A percentile compares a stretch with the other conserved stretches of the same genome.
These are phyloP conservation scores for Tylopilus sp. DNA, from an alignment of 1,284 basidiomycete species.

Conservation along the genomic window DNA sequence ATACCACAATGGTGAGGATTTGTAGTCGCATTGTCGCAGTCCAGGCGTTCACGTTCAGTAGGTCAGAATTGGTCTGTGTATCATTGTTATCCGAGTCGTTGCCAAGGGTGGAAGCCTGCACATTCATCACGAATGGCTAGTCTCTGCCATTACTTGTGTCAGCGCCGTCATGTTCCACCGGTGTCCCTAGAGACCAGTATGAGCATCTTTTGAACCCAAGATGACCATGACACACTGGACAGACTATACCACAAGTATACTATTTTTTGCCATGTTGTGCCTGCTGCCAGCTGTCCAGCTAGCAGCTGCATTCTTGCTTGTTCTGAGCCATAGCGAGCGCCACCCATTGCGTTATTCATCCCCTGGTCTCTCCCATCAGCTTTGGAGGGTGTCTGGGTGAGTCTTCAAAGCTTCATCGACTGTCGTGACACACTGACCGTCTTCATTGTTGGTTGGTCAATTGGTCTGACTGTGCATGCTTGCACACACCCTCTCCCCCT, in stretches of 20 bases:
- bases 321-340: neutral
- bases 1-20: slow-evolving; percentile 41
- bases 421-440: too few relatives aligned
- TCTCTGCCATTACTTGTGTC: slow-evolving; percentile 11
- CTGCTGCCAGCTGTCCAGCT: too few relatives aligned
- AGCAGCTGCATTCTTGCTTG: too few relatives aligned
- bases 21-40: slow-evolving; percentile 37
- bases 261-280: too few relatives aligned
- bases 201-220: slow-evolving; percentile 4
- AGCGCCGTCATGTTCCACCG: slow-evolving; percentile 5
- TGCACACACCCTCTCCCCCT: too few relatives aligned
- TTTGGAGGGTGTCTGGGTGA: too few relatives aligned
- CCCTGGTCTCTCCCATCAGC: too few relatives aligned
- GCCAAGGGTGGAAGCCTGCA: slow-evolving; percentile 2
- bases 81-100: slow-evolving; percentile 15
- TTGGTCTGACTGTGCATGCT: too few relatives aligned
- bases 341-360: too few relatives aligned
- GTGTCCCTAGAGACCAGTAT: slow-evolving; percentile 8
- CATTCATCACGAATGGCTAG: slow-evolving; percentile 5
- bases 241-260: slow-evolving; percentile 2
- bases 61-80: slow-evolving; percentile 21
- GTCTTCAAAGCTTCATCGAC: too few relatives aligned
- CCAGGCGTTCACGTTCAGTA: slow-evolving; percentile 28
- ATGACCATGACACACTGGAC: slow-evolving; percentile 27
- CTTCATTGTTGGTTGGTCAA: too few relatives aligned